These are phyloP conservation scores for Venturia pyrina DNA, from an alignment of 2,329 filamentous ascomycete species.

Conservation along the genomic window DNA sequence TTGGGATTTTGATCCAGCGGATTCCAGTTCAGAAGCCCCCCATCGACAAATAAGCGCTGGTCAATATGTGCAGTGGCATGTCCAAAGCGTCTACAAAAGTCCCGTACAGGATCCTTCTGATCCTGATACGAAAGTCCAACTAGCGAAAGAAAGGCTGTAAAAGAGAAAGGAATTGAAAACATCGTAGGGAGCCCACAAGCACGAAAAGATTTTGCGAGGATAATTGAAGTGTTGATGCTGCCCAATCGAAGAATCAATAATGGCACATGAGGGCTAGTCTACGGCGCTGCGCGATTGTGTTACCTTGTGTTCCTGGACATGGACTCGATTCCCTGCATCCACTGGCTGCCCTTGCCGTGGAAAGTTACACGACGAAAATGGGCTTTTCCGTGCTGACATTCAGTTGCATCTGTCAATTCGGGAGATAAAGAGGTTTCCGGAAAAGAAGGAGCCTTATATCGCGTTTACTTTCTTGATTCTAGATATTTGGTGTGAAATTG, in stretches of 20 bases:
- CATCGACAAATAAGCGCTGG: constrained; percentile 49
- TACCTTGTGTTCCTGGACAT: not conserved
- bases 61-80: constrained; percentile 54
- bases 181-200: not conserved
- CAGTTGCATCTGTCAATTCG: not conserved
- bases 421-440: not conserved
- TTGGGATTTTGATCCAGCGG: constrained; percentile 36
- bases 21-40: constrained; percentile 48
- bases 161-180: not conserved
- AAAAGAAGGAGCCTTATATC: not conserved
- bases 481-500: not conserved
- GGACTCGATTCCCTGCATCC: not conserved
- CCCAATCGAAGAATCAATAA: not conserved
- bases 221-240: not conserved
- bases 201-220: not conserved
- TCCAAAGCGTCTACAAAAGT: constrained; percentile 22
- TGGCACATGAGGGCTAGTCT: not conserved
- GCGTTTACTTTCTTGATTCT: not conserved
- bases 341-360: not conserved
- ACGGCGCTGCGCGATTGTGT: not conserved
- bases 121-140: not conserved
- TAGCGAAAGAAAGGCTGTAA: not conserved
- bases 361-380: constrained; percentile 3
- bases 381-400: not conserved
- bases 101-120: constrained; percentile 11